Percentiles rank a stretch among this genome's conserved stretches.
These are phyloP conservation scores for Emergomyces orientalis DNA, from an alignment of 2,329 filamentous ascomycete genomes.

Conservation along the genomic window DNA sequence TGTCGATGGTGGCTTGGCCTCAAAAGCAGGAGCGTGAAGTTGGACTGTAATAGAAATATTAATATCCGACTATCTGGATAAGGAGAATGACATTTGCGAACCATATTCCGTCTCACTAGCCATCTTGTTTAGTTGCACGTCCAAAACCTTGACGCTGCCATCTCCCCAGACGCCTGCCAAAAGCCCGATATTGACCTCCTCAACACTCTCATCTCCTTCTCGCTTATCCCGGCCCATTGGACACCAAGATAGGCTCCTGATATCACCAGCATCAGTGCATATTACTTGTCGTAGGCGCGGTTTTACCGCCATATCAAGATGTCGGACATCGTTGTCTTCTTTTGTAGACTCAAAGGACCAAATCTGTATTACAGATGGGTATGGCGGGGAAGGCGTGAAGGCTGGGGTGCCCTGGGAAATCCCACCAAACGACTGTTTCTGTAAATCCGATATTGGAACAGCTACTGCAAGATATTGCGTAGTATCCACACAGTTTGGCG, in stretches of 20 bases:
- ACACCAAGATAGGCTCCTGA: conserved; percentile 50
- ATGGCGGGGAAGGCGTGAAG: conserved; percentile 42
- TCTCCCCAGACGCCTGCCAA: conserved; percentile 52
- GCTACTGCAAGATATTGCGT: conserved; percentile 50
- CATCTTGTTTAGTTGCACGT: conserved; percentile 34
- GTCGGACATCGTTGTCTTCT: conserved; percentile 24
- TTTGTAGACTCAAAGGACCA: conserved; percentile 45
- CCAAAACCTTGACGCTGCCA: conserved; percentile 46
- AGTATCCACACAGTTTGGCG: conserved; percentile 35
- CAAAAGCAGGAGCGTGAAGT: conserved; percentile 42
- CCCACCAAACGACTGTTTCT: conserved; percentile 25
- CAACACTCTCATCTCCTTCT: conserved; percentile 24
- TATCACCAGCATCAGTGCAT: conserved; percentile 50
- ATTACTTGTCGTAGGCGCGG: conserved; percentile 44
- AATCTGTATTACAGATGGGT: conserved; percentile 47
- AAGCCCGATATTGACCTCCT: conserved; percentile 38
- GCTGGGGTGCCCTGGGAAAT: conserved; percentile 33
- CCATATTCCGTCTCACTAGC: conserved; percentile 24
- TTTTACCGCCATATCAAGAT: conserved; percentile 34
- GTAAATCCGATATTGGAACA: conserved; percentile 30
- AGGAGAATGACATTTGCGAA: conserved; percentile 8
- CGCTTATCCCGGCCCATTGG: conserved; percentile 34
- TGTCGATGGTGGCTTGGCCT: conserved; percentile 41
- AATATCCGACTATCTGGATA: conserved; percentile 1
- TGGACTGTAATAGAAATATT: conserved; percentile 26